Percentiles rank a stretch among this genome's conserved stretches.
Evolutionary conservation across 306 rosid genomes (phyloP).

Genomic region (Pyrus bretschneideri): DNA sequence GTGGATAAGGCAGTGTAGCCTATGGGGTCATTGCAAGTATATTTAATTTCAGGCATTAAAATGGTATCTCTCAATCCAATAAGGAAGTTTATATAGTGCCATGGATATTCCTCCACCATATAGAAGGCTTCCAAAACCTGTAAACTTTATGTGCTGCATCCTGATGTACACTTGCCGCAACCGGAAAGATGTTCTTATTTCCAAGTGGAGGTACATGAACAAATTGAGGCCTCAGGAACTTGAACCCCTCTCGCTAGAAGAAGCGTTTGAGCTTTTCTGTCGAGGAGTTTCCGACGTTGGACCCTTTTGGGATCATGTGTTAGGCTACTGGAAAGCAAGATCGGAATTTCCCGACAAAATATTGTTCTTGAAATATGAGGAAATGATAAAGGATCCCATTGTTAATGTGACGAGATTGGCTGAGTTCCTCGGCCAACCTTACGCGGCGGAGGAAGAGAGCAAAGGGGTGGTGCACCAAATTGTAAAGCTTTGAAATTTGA

Average conservation of each 20-base stretch:
- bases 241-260: neutral
- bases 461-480: conserved; percentile 21
- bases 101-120: neutral
- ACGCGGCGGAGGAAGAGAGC: conserved; percentile 27
- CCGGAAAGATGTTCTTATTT: conserved; percentile 35
- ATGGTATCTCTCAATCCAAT: no score
- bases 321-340: conserved; percentile 40
- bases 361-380: conserved; percentile 35
- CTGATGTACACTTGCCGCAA: conserved; percentile 30
- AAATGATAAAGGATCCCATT: conserved; percentile 14
- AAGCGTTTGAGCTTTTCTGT: conserved; percentile 29
- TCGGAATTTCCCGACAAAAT: conserved; percentile 23
- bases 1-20: no score
- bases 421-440: conserved; percentile 22
- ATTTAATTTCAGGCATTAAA: no score
- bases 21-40: no score
- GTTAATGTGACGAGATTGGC: conserved; percentile 22
- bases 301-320: conserved; percentile 30
- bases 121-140: neutral
- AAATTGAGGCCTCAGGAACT: neutral
- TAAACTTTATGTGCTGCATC: neutral
- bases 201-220: conserved; percentile 14
- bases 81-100: neutral
- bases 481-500: conserved; percentile 24
- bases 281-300: conserved; percentile 21